phyloP scores from a whole-genome alignment of 2,329 filamentous ascomycete genomes.

The Scedosporium dehoogii region DNA sequence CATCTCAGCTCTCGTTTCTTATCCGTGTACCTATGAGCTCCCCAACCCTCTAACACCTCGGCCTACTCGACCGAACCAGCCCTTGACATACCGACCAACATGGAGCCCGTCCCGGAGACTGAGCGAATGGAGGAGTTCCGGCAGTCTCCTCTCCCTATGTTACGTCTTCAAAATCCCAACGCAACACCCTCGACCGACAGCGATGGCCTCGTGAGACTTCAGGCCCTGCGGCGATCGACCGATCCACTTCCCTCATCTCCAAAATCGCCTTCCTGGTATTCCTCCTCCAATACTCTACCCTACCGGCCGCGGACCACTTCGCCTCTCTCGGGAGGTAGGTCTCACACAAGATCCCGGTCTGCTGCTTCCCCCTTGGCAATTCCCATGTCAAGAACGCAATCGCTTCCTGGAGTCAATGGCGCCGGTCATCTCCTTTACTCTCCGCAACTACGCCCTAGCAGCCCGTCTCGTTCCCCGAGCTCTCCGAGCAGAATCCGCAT shows the following conservation, averaged over 20 bases:
- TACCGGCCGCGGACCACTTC: constrained; percentile 48
- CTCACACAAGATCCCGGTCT: constrained; percentile 49
- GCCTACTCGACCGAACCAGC: background rate
- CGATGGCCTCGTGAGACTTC: constrained; percentile 39
- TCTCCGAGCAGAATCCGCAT: constrained; percentile 42
- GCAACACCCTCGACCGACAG: constrained; percentile 26
- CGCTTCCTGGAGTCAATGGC: constrained; percentile 52
- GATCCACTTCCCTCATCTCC: constrained; percentile 46
- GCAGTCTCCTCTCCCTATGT: constrained; percentile 43
- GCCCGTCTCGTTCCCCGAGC: constrained; percentile 44
- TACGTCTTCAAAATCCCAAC: constrained; percentile 34
- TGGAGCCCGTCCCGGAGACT: constrained; percentile 61
- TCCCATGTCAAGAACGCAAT: constrained; percentile 53
- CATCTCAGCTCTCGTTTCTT: background rate
- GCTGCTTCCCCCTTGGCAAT: constrained; percentile 39
- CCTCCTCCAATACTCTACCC: constrained; percentile 33
- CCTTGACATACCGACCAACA: constrained; percentile 20
- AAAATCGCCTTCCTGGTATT: constrained; percentile 38
- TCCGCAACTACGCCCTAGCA: constrained; percentile 38
- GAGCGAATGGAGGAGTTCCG: constrained; percentile 59
- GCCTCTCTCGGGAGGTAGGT: constrained; percentile 18
- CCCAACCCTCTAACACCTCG: background rate
- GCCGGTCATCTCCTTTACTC: constrained; percentile 48
- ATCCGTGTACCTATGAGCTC: constrained; percentile 1
- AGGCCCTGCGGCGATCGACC: constrained; percentile 45